phyloP scores from a whole-genome alignment of 768 basidiomycete species.

The Phlegmacium glaucopus region DNA sequence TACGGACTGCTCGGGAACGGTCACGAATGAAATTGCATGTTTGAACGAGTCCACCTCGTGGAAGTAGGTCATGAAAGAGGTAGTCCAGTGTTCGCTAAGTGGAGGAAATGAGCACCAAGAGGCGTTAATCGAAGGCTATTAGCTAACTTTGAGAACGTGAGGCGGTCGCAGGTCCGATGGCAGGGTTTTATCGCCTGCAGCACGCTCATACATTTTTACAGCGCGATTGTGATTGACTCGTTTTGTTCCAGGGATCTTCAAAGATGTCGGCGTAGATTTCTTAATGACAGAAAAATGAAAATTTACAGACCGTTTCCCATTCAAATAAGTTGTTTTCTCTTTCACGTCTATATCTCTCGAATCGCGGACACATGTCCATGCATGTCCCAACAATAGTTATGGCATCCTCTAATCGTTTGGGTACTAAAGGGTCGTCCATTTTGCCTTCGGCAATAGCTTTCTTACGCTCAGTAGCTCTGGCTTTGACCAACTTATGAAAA shows the following conservation, averaged over 20 bases:
- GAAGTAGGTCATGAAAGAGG: constrained; percentile 81
- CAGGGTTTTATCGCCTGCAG: constrained; percentile 86
- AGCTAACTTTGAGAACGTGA: constrained; percentile 66
- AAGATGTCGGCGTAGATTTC: constrained; percentile 38
- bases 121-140: neutral
- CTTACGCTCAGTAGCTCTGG: constrained; percentile 68
- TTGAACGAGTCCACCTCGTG: constrained; percentile 61
- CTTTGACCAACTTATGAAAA: constrained; percentile 58
- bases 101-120: constrained; percentile 1
- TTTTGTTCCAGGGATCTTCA: constrained; percentile 76
- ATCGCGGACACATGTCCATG: constrained; percentile 90
- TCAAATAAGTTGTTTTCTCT: constrained; percentile 83
- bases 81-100: constrained; percentile 84
- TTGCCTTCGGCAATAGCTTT: constrained; percentile 77
- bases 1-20: constrained; percentile 84
- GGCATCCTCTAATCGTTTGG: constrained; percentile 81
- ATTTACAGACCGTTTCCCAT: constrained; percentile 77
- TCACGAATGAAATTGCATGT: constrained; percentile 88
- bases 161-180: constrained; percentile 94
- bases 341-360: constrained; percentile 89
- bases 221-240: constrained; percentile 83
- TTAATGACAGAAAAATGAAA: constrained; percentile 13
- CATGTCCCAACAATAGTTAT: constrained; percentile 94
- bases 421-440: constrained; percentile 82
- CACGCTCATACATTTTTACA: constrained; percentile 94